Percentiles rank a stretch among this genome's conserved stretches.
Evolutionary conservation across 441 rosid genomes (phyloP).

Genomic region (Eruca vesicaria): DNA sequence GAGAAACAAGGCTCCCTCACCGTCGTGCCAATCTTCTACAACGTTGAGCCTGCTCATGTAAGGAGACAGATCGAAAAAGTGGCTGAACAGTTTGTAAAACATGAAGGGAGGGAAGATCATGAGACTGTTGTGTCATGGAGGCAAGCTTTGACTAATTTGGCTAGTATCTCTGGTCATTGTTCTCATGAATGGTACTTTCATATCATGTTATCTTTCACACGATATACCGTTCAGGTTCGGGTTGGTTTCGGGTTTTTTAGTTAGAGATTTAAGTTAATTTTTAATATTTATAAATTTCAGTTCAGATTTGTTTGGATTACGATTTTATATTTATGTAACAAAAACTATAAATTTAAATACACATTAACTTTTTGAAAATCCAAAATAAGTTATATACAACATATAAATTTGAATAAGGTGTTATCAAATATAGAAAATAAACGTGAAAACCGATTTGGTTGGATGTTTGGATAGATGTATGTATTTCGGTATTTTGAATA

Average conservation of each 20-base stretch:
- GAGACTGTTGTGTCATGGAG: conserved; percentile 43
- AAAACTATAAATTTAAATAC: not conserved
- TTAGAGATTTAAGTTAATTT: not conserved
- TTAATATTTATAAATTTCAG: not conserved
- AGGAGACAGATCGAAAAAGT: conserved; percentile 34
- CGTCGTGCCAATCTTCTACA: conserved; percentile 44
- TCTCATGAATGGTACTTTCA: conserved; percentile 23
- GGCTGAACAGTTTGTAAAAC: conserved; percentile 28
- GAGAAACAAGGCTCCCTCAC: conserved; percentile 26
- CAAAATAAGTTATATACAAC: not conserved
- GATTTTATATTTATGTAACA: not conserved
- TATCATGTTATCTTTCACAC: not conserved
- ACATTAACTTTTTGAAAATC: not conserved
- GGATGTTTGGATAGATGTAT: not conserved
- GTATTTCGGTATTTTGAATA: not conserved
- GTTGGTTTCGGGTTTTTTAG: not conserved
- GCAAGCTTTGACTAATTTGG: conserved; percentile 42
- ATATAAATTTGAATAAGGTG: not conserved
- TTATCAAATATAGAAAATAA: not conserved
- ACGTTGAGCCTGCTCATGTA: conserved; percentile 26
- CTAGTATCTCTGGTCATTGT: conserved; percentile 42
- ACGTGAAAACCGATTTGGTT: not conserved
- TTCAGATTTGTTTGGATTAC: not conserved
- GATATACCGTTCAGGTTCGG: not conserved
- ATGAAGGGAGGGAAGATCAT: conserved; percentile 28